phyloP scores from a whole-genome alignment of 768 basidiomycete genomes.

The Boletus tylopilopsis region DNA sequence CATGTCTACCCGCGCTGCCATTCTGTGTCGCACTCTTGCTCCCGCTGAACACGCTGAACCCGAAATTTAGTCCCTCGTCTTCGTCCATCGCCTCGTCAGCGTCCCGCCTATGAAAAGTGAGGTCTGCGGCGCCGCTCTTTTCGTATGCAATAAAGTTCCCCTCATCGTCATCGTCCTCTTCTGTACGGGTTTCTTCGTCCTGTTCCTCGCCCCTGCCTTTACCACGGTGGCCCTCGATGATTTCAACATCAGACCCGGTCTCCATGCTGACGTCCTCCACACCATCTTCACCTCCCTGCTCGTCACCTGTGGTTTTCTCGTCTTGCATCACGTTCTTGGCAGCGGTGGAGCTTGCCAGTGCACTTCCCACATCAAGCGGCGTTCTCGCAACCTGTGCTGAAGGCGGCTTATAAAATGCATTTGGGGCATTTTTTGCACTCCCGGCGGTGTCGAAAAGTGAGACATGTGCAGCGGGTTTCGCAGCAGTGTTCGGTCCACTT shows the following conservation, averaged over 20 bases:
- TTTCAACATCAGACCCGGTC: constrained; percentile 16
- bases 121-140: constrained; percentile 14
- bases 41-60: constrained; percentile 22
- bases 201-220: constrained; percentile 1
- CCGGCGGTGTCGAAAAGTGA: constrained; percentile 41
- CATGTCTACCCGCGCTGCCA: neutral
- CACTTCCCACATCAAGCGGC: constrained; percentile 1
- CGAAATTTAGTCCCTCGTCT: constrained; percentile 4
- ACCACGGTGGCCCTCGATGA: constrained; percentile 2
- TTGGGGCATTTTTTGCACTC: constrained; percentile 50
- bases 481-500: neutral
- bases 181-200: constrained; percentile 2
- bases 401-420: constrained; percentile 67
- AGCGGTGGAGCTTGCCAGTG: neutral
- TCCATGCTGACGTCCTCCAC: constrained; percentile 23
- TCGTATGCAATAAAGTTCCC: constrained; percentile 21
- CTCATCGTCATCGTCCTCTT: constrained; percentile 11
- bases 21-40: constrained; percentile 1
- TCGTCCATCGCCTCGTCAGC: constrained; percentile 11
- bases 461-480: constrained; percentile 11
- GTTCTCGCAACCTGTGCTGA: constrained; percentile 5
- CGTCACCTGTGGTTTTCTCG: constrained; percentile 3
- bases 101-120: constrained; percentile 12
- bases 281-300: neutral
- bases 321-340: neutral